phyloP scores from a whole-genome alignment of 441 rosid genomes.

The Erodium trifolium region DNA sequence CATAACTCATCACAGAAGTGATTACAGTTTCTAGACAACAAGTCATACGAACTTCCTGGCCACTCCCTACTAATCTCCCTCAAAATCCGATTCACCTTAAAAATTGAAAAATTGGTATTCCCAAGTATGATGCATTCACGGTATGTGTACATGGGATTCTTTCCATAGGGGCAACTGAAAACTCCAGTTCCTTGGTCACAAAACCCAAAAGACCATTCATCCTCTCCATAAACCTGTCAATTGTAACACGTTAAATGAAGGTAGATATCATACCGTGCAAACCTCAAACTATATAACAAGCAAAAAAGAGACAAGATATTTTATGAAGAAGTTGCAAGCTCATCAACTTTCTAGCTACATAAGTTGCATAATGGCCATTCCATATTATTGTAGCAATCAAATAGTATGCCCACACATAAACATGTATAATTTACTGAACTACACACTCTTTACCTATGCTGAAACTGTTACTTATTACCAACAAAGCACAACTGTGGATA shows the following conservation, averaged over 20 bases:
- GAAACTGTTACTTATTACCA: neutral
- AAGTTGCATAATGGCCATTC: neutral
- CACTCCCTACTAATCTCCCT: slow-evolving; percentile 86
- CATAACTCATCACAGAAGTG: slow-evolving; percentile 92
- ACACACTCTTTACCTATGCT: neutral
- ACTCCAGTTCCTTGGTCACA: slow-evolving; percentile 95
- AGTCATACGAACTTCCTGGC: slow-evolving; percentile 77
- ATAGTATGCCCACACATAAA: neutral
- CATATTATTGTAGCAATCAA: neutral
- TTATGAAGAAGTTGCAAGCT: neutral
- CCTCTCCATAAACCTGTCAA: slow-evolving; percentile 73
- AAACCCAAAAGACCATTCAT: slow-evolving; percentile 97
- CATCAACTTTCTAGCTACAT: neutral
- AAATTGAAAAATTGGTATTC: slow-evolving; percentile 48
- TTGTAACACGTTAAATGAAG: slow-evolving; percentile 3
- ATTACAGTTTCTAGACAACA: slow-evolving; percentile 84
- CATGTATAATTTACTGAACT: neutral
- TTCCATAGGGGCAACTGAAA: slow-evolving; percentile 74
- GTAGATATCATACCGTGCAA: neutral
- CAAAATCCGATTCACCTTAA: slow-evolving; percentile 68
- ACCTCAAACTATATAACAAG: neutral
- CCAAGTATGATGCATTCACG: slow-evolving; percentile 81
- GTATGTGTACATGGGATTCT: slow-evolving; percentile 88
- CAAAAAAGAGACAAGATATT: neutral
- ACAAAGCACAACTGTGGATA: neutral